A percentile compares a stretch with the other conserved stretches of the same genome.
These are phyloP conservation scores for Beauveria sp. DNA, from an alignment of 2,329 filamentous ascomycete genomes.

Conservation along the genomic window DNA sequence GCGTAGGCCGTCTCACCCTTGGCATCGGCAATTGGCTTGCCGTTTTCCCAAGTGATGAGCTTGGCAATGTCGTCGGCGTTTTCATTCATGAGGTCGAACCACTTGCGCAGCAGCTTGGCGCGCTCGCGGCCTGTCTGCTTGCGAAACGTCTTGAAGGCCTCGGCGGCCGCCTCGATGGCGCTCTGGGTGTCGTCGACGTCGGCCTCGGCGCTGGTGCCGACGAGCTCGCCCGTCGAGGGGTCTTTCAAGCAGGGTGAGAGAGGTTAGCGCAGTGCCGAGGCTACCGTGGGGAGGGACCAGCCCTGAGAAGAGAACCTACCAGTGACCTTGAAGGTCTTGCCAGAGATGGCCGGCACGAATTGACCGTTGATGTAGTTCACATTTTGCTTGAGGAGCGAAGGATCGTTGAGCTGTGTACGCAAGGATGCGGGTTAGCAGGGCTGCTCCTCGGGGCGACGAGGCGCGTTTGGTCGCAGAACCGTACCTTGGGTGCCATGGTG, in stretches of 20 bases:
- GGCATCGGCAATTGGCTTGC: slow-evolving; percentile 72
- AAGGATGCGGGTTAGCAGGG: background rate
- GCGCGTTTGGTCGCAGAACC: background rate
- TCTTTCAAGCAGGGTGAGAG: slow-evolving; percentile 41
- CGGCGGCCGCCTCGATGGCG: slow-evolving; percentile 76
- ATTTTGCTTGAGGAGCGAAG: slow-evolving; percentile 75
- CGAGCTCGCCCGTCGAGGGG: slow-evolving; percentile 71
- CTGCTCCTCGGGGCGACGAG: background rate
- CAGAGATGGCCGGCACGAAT: slow-evolving; percentile 79
- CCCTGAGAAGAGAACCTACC: slow-evolving; percentile 34
- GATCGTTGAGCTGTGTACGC: slow-evolving; percentile 58
- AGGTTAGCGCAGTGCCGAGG: background rate
- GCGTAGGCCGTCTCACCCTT: slow-evolving; percentile 66
- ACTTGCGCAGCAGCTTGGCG: slow-evolving; percentile 65
- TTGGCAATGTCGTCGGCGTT: slow-evolving; percentile 75
- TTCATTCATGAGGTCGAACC: slow-evolving; percentile 73
- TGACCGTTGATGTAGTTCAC: slow-evolving; percentile 83
- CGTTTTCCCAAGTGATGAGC: slow-evolving; percentile 85
- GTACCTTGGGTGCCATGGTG: slow-evolving; percentile 40
- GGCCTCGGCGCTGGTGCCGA: slow-evolving; percentile 83
- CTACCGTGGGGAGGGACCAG: background rate
- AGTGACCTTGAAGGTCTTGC: slow-evolving; percentile 83
- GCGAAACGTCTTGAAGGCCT: slow-evolving; percentile 65
- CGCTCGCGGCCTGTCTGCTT: slow-evolving; percentile 67
- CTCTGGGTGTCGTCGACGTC: slow-evolving; percentile 65